Base-by-base conservation (phyloP, 306 rosid species). In the Trifolium fragiferum region DNA sequence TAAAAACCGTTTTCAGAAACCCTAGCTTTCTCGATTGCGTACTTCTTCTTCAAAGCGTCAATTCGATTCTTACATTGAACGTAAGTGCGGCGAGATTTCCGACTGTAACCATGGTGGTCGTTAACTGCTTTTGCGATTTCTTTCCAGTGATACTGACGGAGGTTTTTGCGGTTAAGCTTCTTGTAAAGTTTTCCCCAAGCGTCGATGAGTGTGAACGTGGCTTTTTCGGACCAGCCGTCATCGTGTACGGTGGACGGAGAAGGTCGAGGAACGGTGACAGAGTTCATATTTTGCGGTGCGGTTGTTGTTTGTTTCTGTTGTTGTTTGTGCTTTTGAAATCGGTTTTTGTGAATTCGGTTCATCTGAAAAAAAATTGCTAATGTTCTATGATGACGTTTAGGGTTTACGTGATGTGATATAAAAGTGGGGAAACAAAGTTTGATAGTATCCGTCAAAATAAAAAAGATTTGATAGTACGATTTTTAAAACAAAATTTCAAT, bases 31-130 rank as follows among this genome's bases (percentile, higher is more conserved):
- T 91, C 94, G 85, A 87, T 72, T 87, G 87, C 85, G 76, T 81
- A 91, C 92, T 81, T 91, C 82, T 86, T 91, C 76, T 87, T 91
- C 0, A 91, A 89, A 49, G 95, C 85, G 75, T 87, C 92, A 79
- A 91, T 83, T 50, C 94, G 92, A 78, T 87, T 87, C 70, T 87
- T 87, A 71, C 95, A 91, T 84, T 91, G 97, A 71, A 87, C 66
- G 58, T 83, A 87, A 63, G 88, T 86, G 27, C 94, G 90, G 60
- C 65, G 71, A 1, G 85, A 38, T 74, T 74, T 84, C n/a, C 44
- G 30, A 66, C 21, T 78, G 63, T 63, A 77, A 49, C 81, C 78
- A 72, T 86, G 88, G 5, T 32, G 70, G 68, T 74, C 67, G 87
- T 91, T 91, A 64, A 89, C 86, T 76, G 88, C 80, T 81, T 82